Base-by-base conservation (phyloP, 352 stramenopile species). In the Globisporangium solare region DNA sequence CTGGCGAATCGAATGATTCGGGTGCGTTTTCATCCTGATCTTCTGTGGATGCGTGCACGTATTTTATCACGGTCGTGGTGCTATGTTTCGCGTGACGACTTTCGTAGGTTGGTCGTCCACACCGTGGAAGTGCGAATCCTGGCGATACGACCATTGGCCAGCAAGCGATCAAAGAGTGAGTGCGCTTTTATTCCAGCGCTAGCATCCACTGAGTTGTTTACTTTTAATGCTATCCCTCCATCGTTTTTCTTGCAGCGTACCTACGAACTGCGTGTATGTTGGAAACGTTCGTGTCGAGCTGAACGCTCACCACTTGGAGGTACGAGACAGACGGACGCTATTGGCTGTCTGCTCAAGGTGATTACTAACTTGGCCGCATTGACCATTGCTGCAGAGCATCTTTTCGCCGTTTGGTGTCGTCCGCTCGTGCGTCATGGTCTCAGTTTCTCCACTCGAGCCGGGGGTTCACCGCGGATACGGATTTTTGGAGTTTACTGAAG, bases 101-200 rank as follows among this genome's bases (percentile, higher is more conserved):
- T 6, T 67, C 40, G 3, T 47, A 88, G 77, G 82, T 92, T 41
- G 82, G 82, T n/a, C 82, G 82, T 47, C 82, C 82, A 5, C 79
- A 88, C 59, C 79, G 82, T 2, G 82, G 82, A 41, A 89, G 84
- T 51, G 72, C 72, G 5, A 83, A 86, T 46, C 68, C 77, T 3
- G 81, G 79, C 10, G 74, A 86, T 46, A 75, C 69, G 18, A 67
- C 74, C 43, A 88, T 92, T 40, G 82, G 82, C 35, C 74, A 85
- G 48, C 68, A 92, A 56, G 82, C 82, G 17, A 92, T 89, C 57
- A 92, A 88, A 41, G 76, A 85, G 82, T 89, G 55, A 51, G 76
- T 72, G 20, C 22, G 5, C 8, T 31, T 47, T 15, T 21, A 32
- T 46, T 18, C 24, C 12, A 24, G 37, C 17, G 64, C 6, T 51